phyloP scores from a whole-genome alignment of 2,329 filamentous ascomycete species.

The Tolypocladium album region DNA sequence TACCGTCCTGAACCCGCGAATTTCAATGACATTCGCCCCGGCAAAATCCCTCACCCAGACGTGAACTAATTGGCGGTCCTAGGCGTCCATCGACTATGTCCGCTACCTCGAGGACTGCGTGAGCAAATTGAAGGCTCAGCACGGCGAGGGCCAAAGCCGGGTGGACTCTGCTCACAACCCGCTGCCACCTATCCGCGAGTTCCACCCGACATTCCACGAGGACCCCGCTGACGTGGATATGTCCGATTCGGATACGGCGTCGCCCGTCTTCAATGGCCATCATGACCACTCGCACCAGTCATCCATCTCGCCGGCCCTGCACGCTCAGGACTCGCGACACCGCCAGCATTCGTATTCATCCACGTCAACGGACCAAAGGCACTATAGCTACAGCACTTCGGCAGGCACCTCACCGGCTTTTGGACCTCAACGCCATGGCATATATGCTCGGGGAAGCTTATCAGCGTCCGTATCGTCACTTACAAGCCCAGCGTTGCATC shows the following conservation, averaged over 20 bases:
- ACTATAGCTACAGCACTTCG: constrained; percentile 38
- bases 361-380: constrained; percentile 37
- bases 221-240: constrained; percentile 46
- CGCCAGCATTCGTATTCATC: constrained; percentile 45
- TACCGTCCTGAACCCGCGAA: constrained; percentile 1
- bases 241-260: constrained; percentile 39
- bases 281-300: constrained; percentile 27
- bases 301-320: constrained; percentile 41
- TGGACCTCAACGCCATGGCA: constrained; percentile 31
- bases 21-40: not conserved
- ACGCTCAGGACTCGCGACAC: constrained; percentile 29
- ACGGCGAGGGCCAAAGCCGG: constrained; percentile 20
- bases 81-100: constrained; percentile 95
- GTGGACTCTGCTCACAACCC: constrained; percentile 16
- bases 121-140: constrained; percentile 59
- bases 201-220: constrained; percentile 29
- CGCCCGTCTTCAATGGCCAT: constrained; percentile 31
- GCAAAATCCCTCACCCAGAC: not conserved
- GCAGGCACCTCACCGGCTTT: constrained; percentile 46
- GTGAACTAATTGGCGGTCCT: not conserved
- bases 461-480: constrained; percentile 39
- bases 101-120: constrained; percentile 89
- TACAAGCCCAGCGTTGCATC: constrained; percentile 46
- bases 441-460: constrained; percentile 28
- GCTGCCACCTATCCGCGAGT: constrained; percentile 26